These are phyloP conservation scores for Chaetomium sp. DNA, from an alignment of 2,329 filamentous ascomycete genomes.

Conservation along the genomic window DNA sequence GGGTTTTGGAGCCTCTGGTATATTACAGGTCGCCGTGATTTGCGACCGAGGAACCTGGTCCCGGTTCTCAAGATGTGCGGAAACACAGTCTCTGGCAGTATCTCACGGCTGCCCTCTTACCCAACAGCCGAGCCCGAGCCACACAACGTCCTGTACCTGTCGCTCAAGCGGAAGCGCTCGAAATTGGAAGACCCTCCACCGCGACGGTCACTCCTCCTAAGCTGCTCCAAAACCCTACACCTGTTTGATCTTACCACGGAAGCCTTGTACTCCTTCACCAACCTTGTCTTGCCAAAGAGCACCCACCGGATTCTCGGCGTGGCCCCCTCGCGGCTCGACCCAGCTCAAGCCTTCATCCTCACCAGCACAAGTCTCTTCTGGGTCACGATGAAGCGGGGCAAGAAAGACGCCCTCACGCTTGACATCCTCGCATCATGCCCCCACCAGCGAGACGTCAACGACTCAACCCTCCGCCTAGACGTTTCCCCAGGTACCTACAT, in stretches of 20 bases:
- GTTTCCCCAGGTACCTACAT: constrained; percentile 27
- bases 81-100: constrained; percentile 30
- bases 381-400: constrained; percentile 20
- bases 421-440: constrained; percentile 22
- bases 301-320: constrained; percentile 49
- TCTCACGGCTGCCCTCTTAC: constrained; percentile 12
- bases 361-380: constrained; percentile 48
- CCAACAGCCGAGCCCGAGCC: constrained; percentile 24
- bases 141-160: constrained; percentile 37
- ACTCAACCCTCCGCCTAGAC: constrained; percentile 35
- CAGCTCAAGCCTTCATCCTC: constrained; percentile 50
- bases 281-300: constrained; percentile 24
- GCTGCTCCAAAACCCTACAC: constrained; percentile 12
- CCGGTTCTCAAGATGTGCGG: constrained; percentile 35
- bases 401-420: constrained; percentile 10
- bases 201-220: constrained; percentile 15
- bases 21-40: constrained; percentile 35
- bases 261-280: constrained; percentile 12
- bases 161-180: neutral
- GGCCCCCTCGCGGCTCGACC: constrained; percentile 39
- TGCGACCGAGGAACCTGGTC: constrained; percentile 30
- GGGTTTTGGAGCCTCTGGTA: constrained; percentile 67
- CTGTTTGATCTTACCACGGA: constrained; percentile 15
- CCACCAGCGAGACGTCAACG: constrained; percentile 36
- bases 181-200: neutral